phyloP scores from a whole-genome alignment of 306 rosid genomes.

The Vigna hirtella region DNA sequence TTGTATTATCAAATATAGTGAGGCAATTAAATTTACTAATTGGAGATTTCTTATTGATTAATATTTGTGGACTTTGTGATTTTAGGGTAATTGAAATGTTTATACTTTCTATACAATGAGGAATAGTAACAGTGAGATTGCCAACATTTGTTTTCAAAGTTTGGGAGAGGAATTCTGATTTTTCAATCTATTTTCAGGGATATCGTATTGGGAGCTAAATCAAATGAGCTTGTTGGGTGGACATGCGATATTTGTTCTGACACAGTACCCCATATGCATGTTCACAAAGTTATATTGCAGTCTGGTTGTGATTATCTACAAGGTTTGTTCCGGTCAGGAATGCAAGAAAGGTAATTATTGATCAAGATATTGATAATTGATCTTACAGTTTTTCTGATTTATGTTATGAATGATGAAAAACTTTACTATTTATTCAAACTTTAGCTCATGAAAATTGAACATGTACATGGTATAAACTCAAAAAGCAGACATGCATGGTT shows the following conservation, averaged over 20 bases:
- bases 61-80: slow-evolving; percentile 19
- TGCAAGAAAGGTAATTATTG: slow-evolving; percentile 81
- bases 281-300: slow-evolving; percentile 80
- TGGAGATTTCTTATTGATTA: slow-evolving; percentile 31
- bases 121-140: slow-evolving; percentile 24
- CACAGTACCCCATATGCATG: slow-evolving; percentile 75
- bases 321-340: slow-evolving; percentile 83
- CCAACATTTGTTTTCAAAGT: slow-evolving; percentile 34
- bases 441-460: slow-evolving; percentile 36
- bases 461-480: slow-evolving; percentile 4
- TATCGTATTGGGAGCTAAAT: slow-evolving; percentile 72
- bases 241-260: slow-evolving; percentile 65
- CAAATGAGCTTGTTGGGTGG: slow-evolving; percentile 59
- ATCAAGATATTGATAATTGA: slow-evolving; percentile 32
- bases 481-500: slow-evolving; percentile 28
- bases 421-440: slow-evolving; percentile 30
- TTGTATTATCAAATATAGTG: slow-evolving; percentile 2
- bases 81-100: slow-evolving; percentile 27
- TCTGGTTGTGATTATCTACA: slow-evolving; percentile 76
- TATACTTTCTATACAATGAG: slow-evolving; percentile 6
- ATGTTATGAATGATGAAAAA: slow-evolving; percentile 30
- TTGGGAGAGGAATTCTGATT: slow-evolving; percentile 34
- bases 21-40: neutral
- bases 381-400: slow-evolving; percentile 25
- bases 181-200: slow-evolving; percentile 66